Conservation (phyloP, 2,329 filamentous ascomycete genomes). For the Orbilia ellipsospora region DNA sequence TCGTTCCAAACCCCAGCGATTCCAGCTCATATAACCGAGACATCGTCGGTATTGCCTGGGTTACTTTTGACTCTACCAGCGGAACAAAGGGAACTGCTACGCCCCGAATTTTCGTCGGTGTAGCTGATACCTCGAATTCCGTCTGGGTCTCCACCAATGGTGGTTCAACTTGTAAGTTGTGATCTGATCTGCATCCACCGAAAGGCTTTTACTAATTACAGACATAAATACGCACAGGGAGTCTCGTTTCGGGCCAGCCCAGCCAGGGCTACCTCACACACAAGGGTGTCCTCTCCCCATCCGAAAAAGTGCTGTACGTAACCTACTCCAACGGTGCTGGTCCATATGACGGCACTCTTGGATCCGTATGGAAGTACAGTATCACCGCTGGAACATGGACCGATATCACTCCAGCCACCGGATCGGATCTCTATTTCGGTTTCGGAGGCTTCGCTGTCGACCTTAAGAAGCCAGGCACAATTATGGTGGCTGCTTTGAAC, state of each 20-base stretch:
- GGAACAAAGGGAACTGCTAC: slow-evolving; percentile 65
- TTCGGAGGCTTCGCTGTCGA: slow-evolving; percentile 71
- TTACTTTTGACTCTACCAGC: slow-evolving; percentile 69
- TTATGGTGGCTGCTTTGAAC: slow-evolving; percentile 70
- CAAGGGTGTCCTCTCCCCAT: slow-evolving; percentile 67
- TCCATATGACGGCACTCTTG: slow-evolving; percentile 69
- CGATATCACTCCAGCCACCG: slow-evolving; percentile 68
- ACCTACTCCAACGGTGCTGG: slow-evolving; percentile 69
- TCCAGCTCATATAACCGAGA: slow-evolving; percentile 65
- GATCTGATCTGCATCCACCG: not conserved
- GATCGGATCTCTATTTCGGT: slow-evolving; percentile 64
- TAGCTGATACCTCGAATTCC: slow-evolving; percentile 66
- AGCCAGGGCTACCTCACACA: slow-evolving; percentile 67
- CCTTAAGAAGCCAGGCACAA: slow-evolving; percentile 68
- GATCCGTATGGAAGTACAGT: slow-evolving; percentile 70
- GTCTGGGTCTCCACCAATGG: slow-evolving; percentile 70
- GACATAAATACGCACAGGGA: slow-evolving; percentile 58
- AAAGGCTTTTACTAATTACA: not conserved
- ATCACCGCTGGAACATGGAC: slow-evolving; percentile 67
- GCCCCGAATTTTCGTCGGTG: slow-evolving; percentile 70
- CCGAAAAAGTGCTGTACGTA: slow-evolving; percentile 69
- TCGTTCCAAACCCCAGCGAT: slow-evolving; percentile 65
- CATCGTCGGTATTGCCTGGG: slow-evolving; percentile 66
- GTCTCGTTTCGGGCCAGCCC: slow-evolving; percentile 66
- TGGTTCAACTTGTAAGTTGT: slow-evolving; percentile 65